phyloP scores from a whole-genome alignment of 106 monocot species.

The Dioscorea zingiberensis region DNA sequence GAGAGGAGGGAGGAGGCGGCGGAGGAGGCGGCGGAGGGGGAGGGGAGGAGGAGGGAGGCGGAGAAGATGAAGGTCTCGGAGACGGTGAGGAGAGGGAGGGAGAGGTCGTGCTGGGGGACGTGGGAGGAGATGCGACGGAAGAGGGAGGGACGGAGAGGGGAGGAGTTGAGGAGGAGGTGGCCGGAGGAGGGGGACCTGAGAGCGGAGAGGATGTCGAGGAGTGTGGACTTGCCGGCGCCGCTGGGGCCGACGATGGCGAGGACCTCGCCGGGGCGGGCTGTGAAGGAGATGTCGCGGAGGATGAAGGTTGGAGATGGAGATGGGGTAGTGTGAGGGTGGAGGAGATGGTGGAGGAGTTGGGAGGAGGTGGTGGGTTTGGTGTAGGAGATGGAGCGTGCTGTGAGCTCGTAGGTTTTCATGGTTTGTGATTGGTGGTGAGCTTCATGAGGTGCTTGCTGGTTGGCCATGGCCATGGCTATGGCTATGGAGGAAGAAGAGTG shows the following conservation, averaged over 20 bases:
- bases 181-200: slow-evolving; percentile 62
- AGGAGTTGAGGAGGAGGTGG: slow-evolving; percentile 66
- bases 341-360: neutral
- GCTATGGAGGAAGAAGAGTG: neutral
- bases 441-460: neutral
- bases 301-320: slow-evolving; percentile 40
- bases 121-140: slow-evolving; percentile 79
- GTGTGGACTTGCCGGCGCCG: slow-evolving; percentile 93
- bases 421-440: neutral
- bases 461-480: slow-evolving; percentile 9
- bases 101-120: slow-evolving; percentile 76
- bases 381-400: slow-evolving; percentile 71
- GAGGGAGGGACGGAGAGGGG: slow-evolving; percentile 43
- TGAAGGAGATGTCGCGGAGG: slow-evolving; percentile 67
- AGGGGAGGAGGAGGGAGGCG: slow-evolving; percentile 51
- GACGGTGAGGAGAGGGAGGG: slow-evolving; percentile 79
- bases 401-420: slow-evolving; percentile 45
- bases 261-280: slow-evolving; percentile 60
- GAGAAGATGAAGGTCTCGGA: slow-evolving; percentile 77
- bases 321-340: neutral
- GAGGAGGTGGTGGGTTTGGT: slow-evolving; percentile 34
- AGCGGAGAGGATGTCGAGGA: slow-evolving; percentile 84
- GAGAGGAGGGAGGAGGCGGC: slow-evolving; percentile 39
- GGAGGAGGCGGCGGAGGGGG: slow-evolving; percentile 12
- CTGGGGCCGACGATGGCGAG: slow-evolving; percentile 87